Evolutionary conservation across 2,329 filamentous ascomycete genomes (phyloP), one percentile per base, ranked within the genome.

Genomic region (Triangularia verruculosa): DNA sequence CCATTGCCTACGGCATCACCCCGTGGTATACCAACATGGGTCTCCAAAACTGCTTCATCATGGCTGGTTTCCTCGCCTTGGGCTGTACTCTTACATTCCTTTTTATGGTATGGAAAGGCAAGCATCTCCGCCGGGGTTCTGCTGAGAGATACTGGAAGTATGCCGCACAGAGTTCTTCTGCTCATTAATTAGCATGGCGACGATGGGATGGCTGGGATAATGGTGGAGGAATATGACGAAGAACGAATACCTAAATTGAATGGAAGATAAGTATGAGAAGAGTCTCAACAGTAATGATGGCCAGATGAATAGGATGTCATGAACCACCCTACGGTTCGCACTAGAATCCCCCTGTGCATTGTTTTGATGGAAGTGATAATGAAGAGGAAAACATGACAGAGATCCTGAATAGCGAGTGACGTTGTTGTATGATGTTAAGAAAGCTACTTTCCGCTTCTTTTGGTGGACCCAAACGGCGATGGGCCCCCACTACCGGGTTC

Each of bases 21-120:
- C 76, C 75, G 1, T 77, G 75, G 75, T 67, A 70, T 22, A 70
- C 69, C 5, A 72, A 68, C 15, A 64, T 72, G 62, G 75, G 74
- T 4, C 57, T 75, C 20, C 73, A 73, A 59, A 71, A 75, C 63
- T 72, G 70, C 57, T 76, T 77, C 59, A 71, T 77, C 59, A 69
- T 68, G 22, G 74, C 71, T 7, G 70, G 66, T 12, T 72, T 75
- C 60, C 65, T 74, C 17, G 71, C 68, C 1, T 66, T 77, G 20
- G 71, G 61, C 25, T 72, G 64, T 39, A 66, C 64, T 24, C 17
- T 55, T 6, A 64, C 64, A 2, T 66, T 66, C 34, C n/a, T 66
- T n/a, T 13, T 64, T 15, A 64, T 66, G 61, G 25, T 65, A 9
- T 67, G 63, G 63, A 67, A 67, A 56, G 65, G 65, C 25, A 67